Percentiles rank a stretch among this genome's conserved stretches.
Conservation (phyloP, 768 basidiomycete genomes). For the Boletus speciosus region DNA sequence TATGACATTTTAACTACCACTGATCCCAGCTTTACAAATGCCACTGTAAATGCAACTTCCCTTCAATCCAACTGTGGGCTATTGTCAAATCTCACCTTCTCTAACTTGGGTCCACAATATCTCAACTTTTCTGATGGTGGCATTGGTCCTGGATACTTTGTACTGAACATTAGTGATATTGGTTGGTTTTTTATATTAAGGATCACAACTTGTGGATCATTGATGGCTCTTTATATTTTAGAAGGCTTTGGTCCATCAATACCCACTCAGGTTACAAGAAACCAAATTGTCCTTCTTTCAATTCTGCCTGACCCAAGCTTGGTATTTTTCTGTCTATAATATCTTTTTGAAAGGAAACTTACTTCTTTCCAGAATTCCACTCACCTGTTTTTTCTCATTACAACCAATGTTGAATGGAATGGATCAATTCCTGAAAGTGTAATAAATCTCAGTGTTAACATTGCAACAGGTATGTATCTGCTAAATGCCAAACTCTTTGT, state of each 20-base stretch:
- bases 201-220: too few species aligned
- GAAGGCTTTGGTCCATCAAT: fast-evolving
- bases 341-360: not conserved
- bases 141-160: too few species aligned
- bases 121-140: too few species aligned
- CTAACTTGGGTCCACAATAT: too few species aligned
- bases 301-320: not conserved
- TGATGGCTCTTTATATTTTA: not conserved
- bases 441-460: not conserved
- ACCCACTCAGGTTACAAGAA: not conserved
- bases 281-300: not conserved
- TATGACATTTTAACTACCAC: constrained; percentile 7
- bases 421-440: not conserved
- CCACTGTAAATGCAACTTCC: constrained; percentile 14
- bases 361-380: not conserved
- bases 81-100: constrained; percentile 5
- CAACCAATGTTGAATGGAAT: constrained; percentile 9
- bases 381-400: constrained; percentile 9
- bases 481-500: not conserved
- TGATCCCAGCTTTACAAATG: not conserved
- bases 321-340: not conserved
- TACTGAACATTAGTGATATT: too few species aligned
- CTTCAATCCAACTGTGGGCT: constrained; percentile 6
- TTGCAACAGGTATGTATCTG: not conserved
- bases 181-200: too few species aligned